Evolutionary conservation across 768 basidiomycete species (phyloP), one percentile per base, ranked within the genome.

Genomic region (Gautieria morchelliformis): DNA sequence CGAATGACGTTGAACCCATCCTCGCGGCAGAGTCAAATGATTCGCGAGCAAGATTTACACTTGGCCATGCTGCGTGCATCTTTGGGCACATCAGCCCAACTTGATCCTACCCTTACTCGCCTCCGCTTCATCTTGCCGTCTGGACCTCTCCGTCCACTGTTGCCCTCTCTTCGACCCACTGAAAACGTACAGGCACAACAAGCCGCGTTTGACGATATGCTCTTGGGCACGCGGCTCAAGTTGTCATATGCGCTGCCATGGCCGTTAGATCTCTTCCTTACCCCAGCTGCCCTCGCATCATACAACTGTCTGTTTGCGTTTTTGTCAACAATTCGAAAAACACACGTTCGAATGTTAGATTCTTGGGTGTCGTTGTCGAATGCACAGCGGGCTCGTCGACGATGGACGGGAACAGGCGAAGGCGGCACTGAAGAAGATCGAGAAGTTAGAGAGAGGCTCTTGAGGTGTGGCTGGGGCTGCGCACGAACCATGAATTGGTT

Each of bases 401-500:
- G 85, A 63, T 93, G 89, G 90, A 92, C 90, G 6, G 89, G 89
- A 3, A 76, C 89, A 0, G 85, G 86, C 4, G 93, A 93, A 67
- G 93, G 93, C 9, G 91, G 91, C 2, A 89, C 86, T 4, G 72
- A 67, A 0, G 86, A 85, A 62, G 89, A 90, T 62, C 70, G 82
- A 40, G 78, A 83, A 44, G 76, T 76, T 11, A 79, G 89, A 40
- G 77, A 79, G 58, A 75, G 75, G 52, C 75, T 92, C 19, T 72
- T 90, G 57, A 76, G 92, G 58, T 85, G 83, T 59, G 85, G 87
- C 1, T 96, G 93, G 93, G 90, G 89, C 1, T 79, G 87, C 32
- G 85, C 93, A 8, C 73, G 90, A 64, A 83, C 87, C 64, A 93
- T 94, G 92, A 80, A 83, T 42, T 94, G 91, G 90, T 94, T 93